Evolutionary conservation across 1,139 yeast species (phyloP).

Genomic region (Yamadazyma conglobata): DNA sequence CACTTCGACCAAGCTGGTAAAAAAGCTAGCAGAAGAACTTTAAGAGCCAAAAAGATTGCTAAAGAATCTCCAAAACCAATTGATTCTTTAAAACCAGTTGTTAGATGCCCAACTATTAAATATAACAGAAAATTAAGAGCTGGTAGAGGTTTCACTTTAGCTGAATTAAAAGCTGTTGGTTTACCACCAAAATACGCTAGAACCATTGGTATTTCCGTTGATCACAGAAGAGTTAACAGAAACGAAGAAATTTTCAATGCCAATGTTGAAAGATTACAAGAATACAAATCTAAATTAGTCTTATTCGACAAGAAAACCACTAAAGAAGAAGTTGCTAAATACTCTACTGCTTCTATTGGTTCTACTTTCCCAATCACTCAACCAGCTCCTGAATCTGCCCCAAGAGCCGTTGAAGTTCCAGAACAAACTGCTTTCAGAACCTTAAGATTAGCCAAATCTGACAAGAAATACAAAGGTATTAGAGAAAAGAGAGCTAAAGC

Average conservation of each 20-base stretch:
- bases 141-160: constrained; percentile 98
- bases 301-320: constrained; percentile 88
- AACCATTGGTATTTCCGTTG: constrained; percentile 98
- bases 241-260: constrained; percentile 91
- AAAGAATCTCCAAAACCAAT: constrained; percentile 96
- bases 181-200: constrained; percentile 94
- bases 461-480: constrained; percentile 90
- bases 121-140: constrained; percentile 99
- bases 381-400: constrained; percentile 64
- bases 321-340: constrained; percentile 63
- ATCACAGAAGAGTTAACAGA: constrained; percentile 99
- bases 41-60: constrained; percentile 94
- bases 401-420: constrained; percentile 86
- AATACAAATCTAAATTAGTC: constrained; percentile 93
- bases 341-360: constrained; percentile 74
- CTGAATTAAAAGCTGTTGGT: constrained; percentile 98
- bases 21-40: constrained; percentile 94
- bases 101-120: constrained; percentile 95
- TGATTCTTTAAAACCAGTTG: constrained; percentile 94
- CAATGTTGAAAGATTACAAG: constrained; percentile 95
- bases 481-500: constrained; percentile 97
- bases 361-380: constrained; percentile 92
- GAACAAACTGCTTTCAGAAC: constrained; percentile 94
- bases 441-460: constrained; percentile 91
- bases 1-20: constrained; percentile 99